Conservation (phyloP, 2,329 filamentous ascomycete species). For the Pseudonectria buxi region DNA sequence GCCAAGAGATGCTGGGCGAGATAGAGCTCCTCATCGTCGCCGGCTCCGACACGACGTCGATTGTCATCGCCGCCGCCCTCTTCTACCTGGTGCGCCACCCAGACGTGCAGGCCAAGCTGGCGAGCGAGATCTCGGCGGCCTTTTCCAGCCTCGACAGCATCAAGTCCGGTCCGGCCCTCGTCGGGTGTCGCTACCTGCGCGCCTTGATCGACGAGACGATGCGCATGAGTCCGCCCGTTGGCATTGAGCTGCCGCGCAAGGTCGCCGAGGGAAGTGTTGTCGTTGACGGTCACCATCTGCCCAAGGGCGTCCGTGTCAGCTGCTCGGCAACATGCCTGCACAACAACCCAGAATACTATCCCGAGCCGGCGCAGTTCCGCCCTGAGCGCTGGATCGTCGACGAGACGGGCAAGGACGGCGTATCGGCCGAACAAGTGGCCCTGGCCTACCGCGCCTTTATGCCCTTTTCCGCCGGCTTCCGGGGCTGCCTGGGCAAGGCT, state of each 20-base stretch:
- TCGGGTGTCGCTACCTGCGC: conserved; percentile 17
- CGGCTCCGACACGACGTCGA: conserved; percentile 15
- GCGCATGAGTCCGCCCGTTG: conserved; percentile 16
- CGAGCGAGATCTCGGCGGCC: conserved; percentile 4
- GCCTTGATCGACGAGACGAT: conserved; percentile 20
- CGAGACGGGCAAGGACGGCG: not conserved
- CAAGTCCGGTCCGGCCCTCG: conserved; percentile 3
- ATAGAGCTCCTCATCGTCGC: conserved; percentile 17
- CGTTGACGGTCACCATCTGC: conserved; percentile 10
- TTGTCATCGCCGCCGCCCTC: conserved; percentile 9
- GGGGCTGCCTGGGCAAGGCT: conserved; percentile 12
- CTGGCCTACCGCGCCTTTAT: conserved; percentile 7
- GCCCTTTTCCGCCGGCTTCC: conserved; percentile 10
- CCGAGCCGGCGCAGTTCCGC: conserved; percentile 9
- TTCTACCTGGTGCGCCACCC: conserved; percentile 14
- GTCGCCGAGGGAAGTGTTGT: conserved; percentile 10
- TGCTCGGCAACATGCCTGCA: conserved; percentile 8
- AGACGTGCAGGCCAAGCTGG: conserved; percentile 5
- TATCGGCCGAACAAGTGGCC: conserved; percentile 2
- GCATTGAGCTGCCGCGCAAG: conserved; percentile 11
- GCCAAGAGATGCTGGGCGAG: conserved; percentile 18
- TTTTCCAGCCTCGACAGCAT: conserved; percentile 9
- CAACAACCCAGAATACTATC: conserved; percentile 8
- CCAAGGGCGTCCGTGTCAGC: conserved; percentile 10
- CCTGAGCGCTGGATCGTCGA: conserved; percentile 13